Evolutionary conservation across 495 filamentous ascomycete species (phyloP).

Genomic region (Platismatia glauca): DNA sequence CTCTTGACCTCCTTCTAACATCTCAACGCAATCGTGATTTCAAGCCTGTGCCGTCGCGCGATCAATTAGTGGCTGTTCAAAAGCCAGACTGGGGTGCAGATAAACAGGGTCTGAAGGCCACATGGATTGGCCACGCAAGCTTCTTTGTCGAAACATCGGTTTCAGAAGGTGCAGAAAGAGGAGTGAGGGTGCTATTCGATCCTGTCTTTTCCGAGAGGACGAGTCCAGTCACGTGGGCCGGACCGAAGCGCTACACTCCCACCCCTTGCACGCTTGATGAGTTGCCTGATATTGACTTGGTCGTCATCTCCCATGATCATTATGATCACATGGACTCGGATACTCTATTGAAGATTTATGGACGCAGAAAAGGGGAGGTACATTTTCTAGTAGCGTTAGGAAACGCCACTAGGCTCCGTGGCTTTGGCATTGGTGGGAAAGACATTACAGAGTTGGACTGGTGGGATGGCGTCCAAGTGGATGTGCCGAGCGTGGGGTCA

Average conservation of each 20-base stretch:
- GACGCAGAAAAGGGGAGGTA: conserved; percentile 25
- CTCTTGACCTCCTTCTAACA: conserved; percentile 23
- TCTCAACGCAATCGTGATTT: conserved; percentile 26
- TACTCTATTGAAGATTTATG: conserved; percentile 33
- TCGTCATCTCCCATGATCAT: conserved; percentile 46
- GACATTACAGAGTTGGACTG: conserved; percentile 44
- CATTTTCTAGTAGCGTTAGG: conserved; percentile 39
- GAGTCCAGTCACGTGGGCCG: conserved; percentile 37
- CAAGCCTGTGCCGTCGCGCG: conserved; percentile 31
- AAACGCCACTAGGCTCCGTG: conserved; percentile 31
- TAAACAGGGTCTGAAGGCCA: conserved; percentile 32
- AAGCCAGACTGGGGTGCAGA: conserved; percentile 29
- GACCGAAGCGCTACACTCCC: conserved; percentile 43
- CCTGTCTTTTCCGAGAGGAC: conserved; percentile 46
- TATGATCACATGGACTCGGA: conserved; percentile 44
- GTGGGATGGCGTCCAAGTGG: conserved; percentile 38
- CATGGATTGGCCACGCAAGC: conserved; percentile 47
- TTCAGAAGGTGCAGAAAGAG: conserved; percentile 24
- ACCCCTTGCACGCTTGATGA: conserved; percentile 40
- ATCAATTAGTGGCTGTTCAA: conserved; percentile 28
- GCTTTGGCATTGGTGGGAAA: conserved; percentile 32
- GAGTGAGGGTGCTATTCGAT: conserved; percentile 39
- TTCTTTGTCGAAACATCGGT: conserved; percentile 37
- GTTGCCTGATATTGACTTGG: conserved; percentile 40
- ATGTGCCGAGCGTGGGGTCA: conserved; percentile 20